Evolutionary conservation across 306 rosid genomes (phyloP).

Genomic region (Psophocarpus tetragonolobus): DNA sequence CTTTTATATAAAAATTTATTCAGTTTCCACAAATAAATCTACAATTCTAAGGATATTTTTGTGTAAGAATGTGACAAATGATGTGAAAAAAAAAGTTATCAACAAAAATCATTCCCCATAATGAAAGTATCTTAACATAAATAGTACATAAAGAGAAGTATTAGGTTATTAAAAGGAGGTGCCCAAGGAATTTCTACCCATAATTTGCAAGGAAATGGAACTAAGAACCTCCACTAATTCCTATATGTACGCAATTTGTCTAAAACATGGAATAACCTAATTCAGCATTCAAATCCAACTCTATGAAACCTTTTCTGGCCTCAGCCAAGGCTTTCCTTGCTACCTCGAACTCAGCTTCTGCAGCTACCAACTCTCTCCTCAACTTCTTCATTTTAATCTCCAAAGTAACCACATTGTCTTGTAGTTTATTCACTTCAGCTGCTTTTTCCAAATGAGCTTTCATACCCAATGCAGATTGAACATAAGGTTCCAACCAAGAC

Average conservation of each 20-base stretch:
- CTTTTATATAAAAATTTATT: too few relatives aligned
- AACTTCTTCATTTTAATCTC: slow-evolving; percentile 33
- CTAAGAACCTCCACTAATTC: too few relatives aligned
- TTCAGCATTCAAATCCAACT: slow-evolving; percentile 38
- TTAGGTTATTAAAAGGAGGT: neutral
- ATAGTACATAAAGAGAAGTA: neutral
- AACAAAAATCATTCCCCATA: neutral
- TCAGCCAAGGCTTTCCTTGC: slow-evolving; percentile 29
- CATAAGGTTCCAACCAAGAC: slow-evolving; percentile 43
- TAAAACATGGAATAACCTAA: slow-evolving; percentile 42
- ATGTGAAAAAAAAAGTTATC: neutral
- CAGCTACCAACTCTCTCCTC: slow-evolving; percentile 30
- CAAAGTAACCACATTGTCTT: neutral
- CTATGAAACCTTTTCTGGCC: neutral
- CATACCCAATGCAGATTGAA: slow-evolving; percentile 36
- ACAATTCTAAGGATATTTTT: too few relatives aligned
- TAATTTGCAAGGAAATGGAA: neutral
- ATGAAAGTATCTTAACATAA: neutral
- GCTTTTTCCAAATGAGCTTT: slow-evolving; percentile 7
- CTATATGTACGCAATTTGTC: neutral
- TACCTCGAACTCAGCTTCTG: slow-evolving; percentile 27
- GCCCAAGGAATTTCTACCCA: neutral
- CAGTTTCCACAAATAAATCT: too few relatives aligned
- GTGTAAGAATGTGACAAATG: too few relatives aligned
- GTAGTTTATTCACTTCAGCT: neutral